Evolutionary conservation across 768 basidiomycete species (phyloP), one percentile per base, ranked within the genome.

Genomic region (Agaricus sinodeliciosus): DNA sequence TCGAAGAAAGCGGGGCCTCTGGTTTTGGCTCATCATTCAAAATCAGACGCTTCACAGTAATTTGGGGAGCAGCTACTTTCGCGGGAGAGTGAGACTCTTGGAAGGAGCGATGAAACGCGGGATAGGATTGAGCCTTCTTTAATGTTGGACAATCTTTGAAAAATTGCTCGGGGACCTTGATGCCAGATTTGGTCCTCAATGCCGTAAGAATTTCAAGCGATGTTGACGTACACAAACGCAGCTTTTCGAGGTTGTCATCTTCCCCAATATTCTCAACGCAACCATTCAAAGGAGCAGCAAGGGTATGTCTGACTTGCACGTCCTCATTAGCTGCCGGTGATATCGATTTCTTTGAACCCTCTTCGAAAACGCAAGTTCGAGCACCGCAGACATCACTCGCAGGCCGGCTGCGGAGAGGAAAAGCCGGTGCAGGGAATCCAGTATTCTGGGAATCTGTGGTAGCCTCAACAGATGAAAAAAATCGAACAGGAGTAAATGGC

Each of bases 201-300:
- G 69, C 68, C 36, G 80, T 72, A 8, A 77, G 67, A 26, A 74
- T 75, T 58, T 87, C 84, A 54, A 85, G 82, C 1, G 79, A 77
- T 18, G 77, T 75, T 46, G 87, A 64, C 0, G 83, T 85, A 57
- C 86, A 82, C 18, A 86, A 63, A 3, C 85, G 83, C 12, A 85
- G 67, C 0, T 65, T 62, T 22, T 69, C 69, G 11, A 87, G 65
- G 26, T 78, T 73, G 0, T 63, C 59, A n/a, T 76, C 74, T 26
- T 77, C 77, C 0, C 60, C 54, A 22, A 86, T 67, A n/a, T 69
- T 67, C 2, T 63, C 57, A 15, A 56, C 25, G 12, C 67, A 59
- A 44, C 77, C 57, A n/a, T 73, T 79, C 0, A 84, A 69, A n/a
- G 78, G 71, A 2, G 67, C 59, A 0, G 78, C 72, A 7, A 84